phyloP scores from a whole-genome alignment of 192 early-diverging fungal genomes.

The Podila horticola region DNA sequence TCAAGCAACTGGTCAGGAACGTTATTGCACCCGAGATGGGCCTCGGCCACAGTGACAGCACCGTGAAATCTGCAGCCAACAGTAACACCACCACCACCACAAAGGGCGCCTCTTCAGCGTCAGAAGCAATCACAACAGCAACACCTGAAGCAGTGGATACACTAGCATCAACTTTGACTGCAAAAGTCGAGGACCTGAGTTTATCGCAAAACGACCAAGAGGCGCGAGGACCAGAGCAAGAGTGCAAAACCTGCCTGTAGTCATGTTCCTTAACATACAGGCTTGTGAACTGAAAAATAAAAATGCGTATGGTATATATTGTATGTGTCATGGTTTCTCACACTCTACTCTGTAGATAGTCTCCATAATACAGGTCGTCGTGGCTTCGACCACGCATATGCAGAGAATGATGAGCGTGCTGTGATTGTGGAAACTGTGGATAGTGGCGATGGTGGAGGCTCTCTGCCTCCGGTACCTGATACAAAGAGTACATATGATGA shows the following conservation, averaged over 20 bases:
- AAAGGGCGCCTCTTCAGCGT: background rate
- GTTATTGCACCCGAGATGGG: constrained; percentile 70
- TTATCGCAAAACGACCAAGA: background rate
- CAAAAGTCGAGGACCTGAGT: background rate
- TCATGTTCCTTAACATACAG: no score
- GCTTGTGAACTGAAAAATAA: background rate
- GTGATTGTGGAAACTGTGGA: no score
- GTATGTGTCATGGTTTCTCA: background rate
- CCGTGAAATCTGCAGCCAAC: constrained; percentile 58
- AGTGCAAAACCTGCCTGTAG: background rate
- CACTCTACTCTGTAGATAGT: no score
- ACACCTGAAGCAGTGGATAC: background rate
- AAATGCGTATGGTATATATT: background rate
- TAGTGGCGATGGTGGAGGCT: no score
- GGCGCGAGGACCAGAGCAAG: background rate
- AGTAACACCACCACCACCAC: background rate
- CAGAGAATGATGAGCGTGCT: no score
- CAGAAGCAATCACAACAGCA: background rate
- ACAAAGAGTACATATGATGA: no score
- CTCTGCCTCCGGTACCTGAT: no score
- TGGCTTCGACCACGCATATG: no score
- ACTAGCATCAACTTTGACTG: background rate
- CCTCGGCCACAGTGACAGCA: constrained; percentile 74
- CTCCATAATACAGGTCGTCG: no score
- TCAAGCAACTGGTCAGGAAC: constrained; percentile 75